Evolutionary conservation across 306 rosid genomes (phyloP).

Genomic region (Erythrophleum fordii): DNA sequence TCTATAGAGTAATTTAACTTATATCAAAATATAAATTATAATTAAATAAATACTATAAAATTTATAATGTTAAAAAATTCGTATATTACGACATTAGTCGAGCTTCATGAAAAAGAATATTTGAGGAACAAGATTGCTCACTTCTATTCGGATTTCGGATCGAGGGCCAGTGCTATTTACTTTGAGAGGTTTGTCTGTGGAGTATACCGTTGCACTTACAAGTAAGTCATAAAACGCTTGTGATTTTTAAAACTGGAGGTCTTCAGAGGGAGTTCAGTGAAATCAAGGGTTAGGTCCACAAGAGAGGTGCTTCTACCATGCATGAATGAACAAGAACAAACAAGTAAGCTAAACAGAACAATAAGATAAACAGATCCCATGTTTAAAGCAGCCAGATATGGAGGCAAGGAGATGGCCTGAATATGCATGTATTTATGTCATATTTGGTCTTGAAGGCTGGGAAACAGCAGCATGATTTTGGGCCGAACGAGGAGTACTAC

Average conservation of each 20-base stretch:
- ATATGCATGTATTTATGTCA: background rate
- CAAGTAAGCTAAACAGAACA: background rate
- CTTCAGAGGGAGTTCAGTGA: constrained; percentile 30
- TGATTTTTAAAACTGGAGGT: constrained; percentile 23
- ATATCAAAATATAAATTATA: no score
- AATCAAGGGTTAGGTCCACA: constrained; percentile 34
- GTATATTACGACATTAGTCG: no score
- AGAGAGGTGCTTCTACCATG: background rate
- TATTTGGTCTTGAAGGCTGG: no score
- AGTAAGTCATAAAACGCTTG: constrained; percentile 41
- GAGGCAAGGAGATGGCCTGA: background rate
- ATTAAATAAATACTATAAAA: no score
- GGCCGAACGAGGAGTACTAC: no score
- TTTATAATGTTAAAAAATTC: no score
- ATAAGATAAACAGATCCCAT: constrained; percentile 2
- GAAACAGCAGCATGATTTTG: no score
- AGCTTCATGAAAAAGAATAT: no score
- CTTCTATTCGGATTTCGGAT: constrained; percentile 27
- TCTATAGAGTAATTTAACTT: no score
- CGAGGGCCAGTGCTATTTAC: constrained; percentile 28
- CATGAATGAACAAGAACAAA: background rate
- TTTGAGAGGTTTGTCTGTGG: constrained; percentile 42
- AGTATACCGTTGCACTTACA: constrained; percentile 37
- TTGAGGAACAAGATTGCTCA: background rate
- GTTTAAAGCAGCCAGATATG: background rate